Conservation (phyloP, 208 protist genomes). For the Acanthamoeba polyphaga region DNA sequence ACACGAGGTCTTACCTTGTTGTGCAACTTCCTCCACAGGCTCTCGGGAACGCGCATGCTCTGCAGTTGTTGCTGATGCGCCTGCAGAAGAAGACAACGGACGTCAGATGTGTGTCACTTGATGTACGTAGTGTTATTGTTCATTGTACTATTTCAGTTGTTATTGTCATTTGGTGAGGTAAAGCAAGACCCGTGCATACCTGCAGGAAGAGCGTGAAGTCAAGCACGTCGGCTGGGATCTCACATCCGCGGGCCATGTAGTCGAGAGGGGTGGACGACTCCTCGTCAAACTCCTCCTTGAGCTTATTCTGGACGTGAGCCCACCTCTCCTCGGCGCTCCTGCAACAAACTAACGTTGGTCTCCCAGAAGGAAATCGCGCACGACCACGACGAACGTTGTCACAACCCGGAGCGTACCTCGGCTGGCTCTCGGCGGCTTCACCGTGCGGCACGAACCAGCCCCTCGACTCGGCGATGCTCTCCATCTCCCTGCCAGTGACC, state of each 20-base stretch:
- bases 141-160: no score
- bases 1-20: neutral
- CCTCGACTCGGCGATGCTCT: conserved; percentile 50
- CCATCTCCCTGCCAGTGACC: conserved; percentile 62
- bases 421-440: neutral
- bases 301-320: conserved; percentile 4
- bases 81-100: neutral
- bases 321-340: conserved; percentile 28
- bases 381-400: no score
- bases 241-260: conserved; percentile 56
- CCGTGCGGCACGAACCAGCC: conserved; percentile 53
- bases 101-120: neutral
- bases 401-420: neutral
- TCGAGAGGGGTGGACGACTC: conserved; percentile 67
- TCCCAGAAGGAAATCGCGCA: no score
- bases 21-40: conserved; percentile 49
- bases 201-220: conserved; percentile 70
- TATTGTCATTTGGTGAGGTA: no score
- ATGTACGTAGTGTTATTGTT: no score
- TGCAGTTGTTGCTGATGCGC: conserved; percentile 51
- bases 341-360: neutral
- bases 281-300: conserved; percentile 41
- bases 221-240: conserved; percentile 52
- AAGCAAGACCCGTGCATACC: no score
- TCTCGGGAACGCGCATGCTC: conserved; percentile 65